These are phyloP conservation scores for Angomonas deanei DNA, from an alignment of 208 protist species.

Conservation along the genomic window DNA sequence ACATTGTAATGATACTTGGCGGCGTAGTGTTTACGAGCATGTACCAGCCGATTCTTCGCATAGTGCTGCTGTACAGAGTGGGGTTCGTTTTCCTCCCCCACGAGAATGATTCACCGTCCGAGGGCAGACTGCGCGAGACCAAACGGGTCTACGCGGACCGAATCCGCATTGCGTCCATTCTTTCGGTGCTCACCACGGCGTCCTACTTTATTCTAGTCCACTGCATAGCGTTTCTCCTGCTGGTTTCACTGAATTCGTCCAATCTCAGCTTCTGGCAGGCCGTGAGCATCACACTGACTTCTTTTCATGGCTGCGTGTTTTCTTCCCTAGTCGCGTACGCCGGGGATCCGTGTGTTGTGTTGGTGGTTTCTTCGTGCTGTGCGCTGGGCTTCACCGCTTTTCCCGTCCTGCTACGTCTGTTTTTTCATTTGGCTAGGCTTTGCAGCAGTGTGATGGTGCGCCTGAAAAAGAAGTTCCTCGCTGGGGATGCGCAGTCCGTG, in stretches of 20 bases:
- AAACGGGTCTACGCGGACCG: conserved; percentile 35
- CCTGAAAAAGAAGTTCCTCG: not conserved
- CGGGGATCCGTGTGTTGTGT: conserved; percentile 32
- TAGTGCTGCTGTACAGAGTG: conserved; percentile 55
- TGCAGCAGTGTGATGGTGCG: conserved; percentile 6
- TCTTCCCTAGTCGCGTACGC: conserved; percentile 52
- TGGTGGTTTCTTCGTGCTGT: conserved; percentile 38
- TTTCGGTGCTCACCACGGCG: conserved; percentile 38
- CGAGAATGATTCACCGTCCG: conserved; percentile 30
- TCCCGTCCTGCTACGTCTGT: conserved; percentile 49
- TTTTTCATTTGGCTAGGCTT: conserved; percentile 41
- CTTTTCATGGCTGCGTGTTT: conserved; percentile 76
- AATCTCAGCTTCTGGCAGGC: conserved; percentile 23
- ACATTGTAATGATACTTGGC: conserved; percentile 55
- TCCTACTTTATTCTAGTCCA: conserved; percentile 49
- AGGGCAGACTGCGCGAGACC: conserved; percentile 27
- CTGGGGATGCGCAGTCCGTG: not conserved
- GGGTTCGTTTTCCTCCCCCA: conserved; percentile 25
- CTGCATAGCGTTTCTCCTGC: conserved; percentile 21
- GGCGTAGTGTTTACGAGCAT: conserved; percentile 68
- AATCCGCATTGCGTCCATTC: conserved; percentile 41
- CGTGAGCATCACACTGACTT: conserved; percentile 36
- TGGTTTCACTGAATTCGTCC: conserved; percentile 37
- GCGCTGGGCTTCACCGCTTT: conserved; percentile 70
- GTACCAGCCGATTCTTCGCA: conserved; percentile 51